Evolutionary conservation across 306 rosid species (phyloP).

Genomic region (Dryas alaskensis): DNA sequence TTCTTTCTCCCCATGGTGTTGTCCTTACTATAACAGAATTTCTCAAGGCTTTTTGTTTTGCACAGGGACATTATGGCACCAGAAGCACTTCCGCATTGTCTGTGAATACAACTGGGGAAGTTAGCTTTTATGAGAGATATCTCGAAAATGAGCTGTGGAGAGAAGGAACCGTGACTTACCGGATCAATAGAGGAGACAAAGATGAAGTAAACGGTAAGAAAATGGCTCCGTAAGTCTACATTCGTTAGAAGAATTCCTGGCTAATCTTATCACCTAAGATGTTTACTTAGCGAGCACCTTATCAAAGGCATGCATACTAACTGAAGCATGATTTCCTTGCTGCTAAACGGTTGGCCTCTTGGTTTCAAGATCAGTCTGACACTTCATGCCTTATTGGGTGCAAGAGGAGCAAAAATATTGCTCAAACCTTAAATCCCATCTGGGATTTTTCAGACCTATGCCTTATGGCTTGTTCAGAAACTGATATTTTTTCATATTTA

Average conservation of each 20-base stretch:
- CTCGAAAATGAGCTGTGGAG: conserved; percentile 54
- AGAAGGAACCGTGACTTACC: conserved; percentile 43
- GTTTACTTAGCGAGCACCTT: too few species aligned
- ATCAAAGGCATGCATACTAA: too few species aligned
- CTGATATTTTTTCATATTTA: neutral
- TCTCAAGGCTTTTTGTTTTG: conserved; percentile 16
- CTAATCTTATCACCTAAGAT: neutral
- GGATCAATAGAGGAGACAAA: conserved; percentile 22
- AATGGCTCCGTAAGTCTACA: conserved; percentile 1
- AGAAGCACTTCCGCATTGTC: conserved; percentile 69
- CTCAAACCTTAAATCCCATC: neutral
- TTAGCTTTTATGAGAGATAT: conserved; percentile 53
- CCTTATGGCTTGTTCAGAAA: neutral
- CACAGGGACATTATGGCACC: conserved; percentile 77
- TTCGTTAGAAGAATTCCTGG: neutral
- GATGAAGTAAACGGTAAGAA: neutral
- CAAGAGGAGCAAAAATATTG: too few species aligned
- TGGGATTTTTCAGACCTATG: neutral
- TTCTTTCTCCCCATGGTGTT: neutral
- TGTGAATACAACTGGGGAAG: conserved; percentile 57
- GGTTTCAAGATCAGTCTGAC: too few species aligned
- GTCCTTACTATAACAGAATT: neutral
- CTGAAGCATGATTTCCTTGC: too few species aligned
- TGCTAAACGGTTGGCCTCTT: too few species aligned
- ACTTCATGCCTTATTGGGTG: too few species aligned